Evolutionary conservation across 257 asterid genomes (phyloP), one percentile per base, ranked within the genome.

Genomic region (Agastache rugosa): DNA sequence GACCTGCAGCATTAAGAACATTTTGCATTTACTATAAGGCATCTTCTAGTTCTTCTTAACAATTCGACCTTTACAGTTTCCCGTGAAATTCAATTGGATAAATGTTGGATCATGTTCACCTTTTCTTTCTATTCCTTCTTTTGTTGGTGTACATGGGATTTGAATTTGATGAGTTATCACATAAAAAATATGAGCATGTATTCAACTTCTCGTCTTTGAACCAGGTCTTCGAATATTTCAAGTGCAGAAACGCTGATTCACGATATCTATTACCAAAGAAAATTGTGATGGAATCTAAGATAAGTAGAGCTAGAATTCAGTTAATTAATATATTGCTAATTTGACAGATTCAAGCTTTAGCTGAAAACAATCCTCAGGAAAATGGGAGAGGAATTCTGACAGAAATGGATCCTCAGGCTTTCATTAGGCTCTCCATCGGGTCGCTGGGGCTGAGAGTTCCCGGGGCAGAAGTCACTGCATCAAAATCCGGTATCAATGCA

Each of bases 371-470:
- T 31, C 37, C 37, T 31, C 37, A 39, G 44, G 44, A 9, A 1
- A 39, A 39, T 39, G 44, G 44, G 44, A 39, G 11, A 39, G 12
- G 44, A 39, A 39, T 39, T 82, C 67, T 84, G 84, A 84, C 86
- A 55, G 39, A 47, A 75, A 93, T 93, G 98, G 97, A 91, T 80
- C 97, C 98, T 67, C 94, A 91, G 77, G 92, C 96, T 77, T 93
- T 93, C 71, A 85, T 91, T 44, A 85, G 97, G 82, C 79, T 93
- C 72, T 93, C 98, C 35, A 80, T 93, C 58, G 94, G 97, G 44
- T 93, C 92, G 27, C 67, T 93, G 78, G 98, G 97, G 39, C 74
- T 93, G 75, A 81, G 97, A 87, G 69, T 86, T 71, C 83, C 90
- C 1, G 82, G 87, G 63, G 66, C 87, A 68, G 78, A 82, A 45